Evolutionary conservation across 1,139 yeast genomes (phyloP).

Genomic region (Yamadazyma membranifaciens): DNA sequence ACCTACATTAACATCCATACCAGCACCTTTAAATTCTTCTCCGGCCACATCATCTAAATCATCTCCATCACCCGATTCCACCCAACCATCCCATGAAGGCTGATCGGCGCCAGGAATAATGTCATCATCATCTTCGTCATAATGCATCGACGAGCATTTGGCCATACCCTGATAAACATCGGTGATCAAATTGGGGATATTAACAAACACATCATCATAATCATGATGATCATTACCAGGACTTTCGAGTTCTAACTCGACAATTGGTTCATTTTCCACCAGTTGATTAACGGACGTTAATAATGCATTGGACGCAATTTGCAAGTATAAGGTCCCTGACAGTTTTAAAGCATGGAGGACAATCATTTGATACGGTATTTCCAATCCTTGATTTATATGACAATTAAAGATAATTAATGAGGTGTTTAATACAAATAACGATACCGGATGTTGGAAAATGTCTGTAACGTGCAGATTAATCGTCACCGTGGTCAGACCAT

Average conservation of each 20-base stretch:
- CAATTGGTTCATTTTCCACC: slow-evolving; percentile 5
- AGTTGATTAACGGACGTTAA: slow-evolving; percentile 5
- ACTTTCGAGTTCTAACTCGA: slow-evolving; percentile 6
- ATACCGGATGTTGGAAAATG: slow-evolving; percentile 12
- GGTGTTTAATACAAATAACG: slow-evolving; percentile 40
- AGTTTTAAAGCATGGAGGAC: slow-evolving; percentile 38
- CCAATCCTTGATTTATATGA: slow-evolving; percentile 30
- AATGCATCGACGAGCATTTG: slow-evolving; percentile 39
- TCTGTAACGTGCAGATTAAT: slow-evolving; percentile 10
- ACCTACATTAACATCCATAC: slow-evolving; percentile 47
- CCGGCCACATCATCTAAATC: slow-evolving; percentile 27
- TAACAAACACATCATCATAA: slow-evolving; percentile 2
- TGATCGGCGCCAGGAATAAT: no score
- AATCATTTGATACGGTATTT: slow-evolving; percentile 39
- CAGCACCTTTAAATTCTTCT: slow-evolving; percentile 27
- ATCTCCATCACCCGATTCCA: slow-evolving; percentile 35
- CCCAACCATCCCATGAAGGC: slow-evolving; percentile 1
- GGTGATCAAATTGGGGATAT: slow-evolving; percentile 12
- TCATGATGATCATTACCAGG: not conserved
- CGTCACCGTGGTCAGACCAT: slow-evolving; percentile 17
- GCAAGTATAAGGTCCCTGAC: slow-evolving; percentile 29
- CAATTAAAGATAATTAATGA: slow-evolving; percentile 37
- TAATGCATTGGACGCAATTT: slow-evolving; percentile 25
- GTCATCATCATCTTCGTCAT: slow-evolving; percentile 24
- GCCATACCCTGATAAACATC: slow-evolving; percentile 36